Evolutionary conservation across 345 rosid genomes (phyloP), one percentile per base, ranked within the genome.

Genomic region (Erodium maritimum): DNA sequence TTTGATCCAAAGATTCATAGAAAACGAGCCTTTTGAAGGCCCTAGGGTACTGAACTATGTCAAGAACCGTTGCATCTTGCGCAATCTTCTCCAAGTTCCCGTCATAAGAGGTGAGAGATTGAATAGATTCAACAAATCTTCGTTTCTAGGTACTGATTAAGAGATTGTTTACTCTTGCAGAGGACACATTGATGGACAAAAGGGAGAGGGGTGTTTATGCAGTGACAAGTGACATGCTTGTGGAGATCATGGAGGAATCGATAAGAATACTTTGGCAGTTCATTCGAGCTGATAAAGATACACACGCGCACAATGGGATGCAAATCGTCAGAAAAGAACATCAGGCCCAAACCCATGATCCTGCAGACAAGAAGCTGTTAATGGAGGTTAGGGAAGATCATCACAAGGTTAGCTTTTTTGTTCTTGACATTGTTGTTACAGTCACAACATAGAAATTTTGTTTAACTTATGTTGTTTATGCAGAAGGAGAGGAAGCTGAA

Each of bases 11-110:
- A 87, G 99, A 57, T 93, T 93, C 68, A 75, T 93, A 14, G 99
- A 93, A 73, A 78, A 87, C 6, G 99, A 93, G 61, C 74, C 68
- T 0, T 93, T 85, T 23, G 94, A 87, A 68, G 96, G 87, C n/a
- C 88, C 96, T 1, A 80, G 99, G 62, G 81, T 88, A 14, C 79
- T 77, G 50, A 82, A 78, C 60, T 93, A 80, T 50, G 76, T 69
- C 67, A 89, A 83, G 79, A 87, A 70, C 48, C 94, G 96, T 13
- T 82, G 86, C 60, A 59, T 75, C 57, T 63, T 74, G 51, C 96
- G 96, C 5, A 85, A 80, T 71, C 85, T 93, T 29, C 94, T 93
- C 63, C 99, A 89, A 61, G 88, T 93, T 62, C 96, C 99, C 4
- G 82, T 83, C 33, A 85, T 93, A 19, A 79, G 88, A 85, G 99